Base-by-base conservation (phyloP, 768 basidiomycete genomes). In the Chlorophyllum brunneum region DNA sequence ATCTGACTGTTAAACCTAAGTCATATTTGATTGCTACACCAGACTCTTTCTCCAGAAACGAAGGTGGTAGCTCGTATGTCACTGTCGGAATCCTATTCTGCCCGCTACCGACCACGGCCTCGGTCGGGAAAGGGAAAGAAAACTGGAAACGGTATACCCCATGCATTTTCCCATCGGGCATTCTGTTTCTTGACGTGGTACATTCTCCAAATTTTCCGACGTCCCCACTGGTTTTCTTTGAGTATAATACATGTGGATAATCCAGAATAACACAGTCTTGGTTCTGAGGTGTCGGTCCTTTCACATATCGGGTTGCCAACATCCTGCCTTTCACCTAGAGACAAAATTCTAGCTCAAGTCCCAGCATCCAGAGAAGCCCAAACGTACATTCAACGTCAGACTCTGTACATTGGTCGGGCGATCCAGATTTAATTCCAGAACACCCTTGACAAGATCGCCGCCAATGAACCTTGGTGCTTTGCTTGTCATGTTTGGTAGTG, bases 91-190 rank as follows among this genome's bases (percentile, higher is more conserved):
- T 29, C 2, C 48, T 48, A 39, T 44, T 22, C 22, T 44, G 37
- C n/a, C 43, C 44, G 3, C 34, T 54, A 5, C 57, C 56, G 16
- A 67, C 46, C 10, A 57, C 57, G 6, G 67, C 62, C 33, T 65
- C 62, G 13, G 59, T 61, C 10, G 75, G 74, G 56, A 74, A 67
- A 2, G 66, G 54, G 50, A 76, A 67, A 3, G 69, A 67, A 51
- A 75, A 74, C 5, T 71, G 68, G 69, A 71, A 74, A 0, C 58
- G 59, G 47, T 72, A 73, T 23, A 61, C 58, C 18, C 75, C 73
- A 0, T 61, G 59, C 20, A 69, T 51, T 57, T 68, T 71, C 7
- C 67, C 67, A 20, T 68, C 62, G 42, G 60, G 67, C 46, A 65
- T 65, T 54, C 56, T 63, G 13, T 51, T 51, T 43, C 48, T 30